These are phyloP conservation scores for Globisporangium parvum DNA, from an alignment of 352 stramenopile species.

Conservation along the genomic window DNA sequence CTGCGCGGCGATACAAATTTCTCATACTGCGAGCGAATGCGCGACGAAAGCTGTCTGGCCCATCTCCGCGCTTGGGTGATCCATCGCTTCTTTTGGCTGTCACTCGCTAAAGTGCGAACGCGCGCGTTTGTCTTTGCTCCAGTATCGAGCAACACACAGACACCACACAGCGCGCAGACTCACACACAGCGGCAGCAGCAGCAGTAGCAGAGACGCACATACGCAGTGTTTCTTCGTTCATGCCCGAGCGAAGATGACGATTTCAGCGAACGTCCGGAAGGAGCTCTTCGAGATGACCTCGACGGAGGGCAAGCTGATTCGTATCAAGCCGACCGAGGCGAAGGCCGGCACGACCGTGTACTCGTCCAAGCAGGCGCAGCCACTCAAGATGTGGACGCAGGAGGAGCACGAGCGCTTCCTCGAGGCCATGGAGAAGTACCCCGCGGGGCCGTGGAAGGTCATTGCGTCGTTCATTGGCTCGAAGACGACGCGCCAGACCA, in stretches of 20 bases:
- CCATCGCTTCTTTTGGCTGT: too few species aligned
- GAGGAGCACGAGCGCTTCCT: conserved; percentile 86
- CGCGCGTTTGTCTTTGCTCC: too few species aligned
- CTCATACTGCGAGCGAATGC: too few species aligned
- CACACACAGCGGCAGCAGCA: too few species aligned
- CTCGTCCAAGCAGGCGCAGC: conserved; percentile 78
- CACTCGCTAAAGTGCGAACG: too few species aligned
- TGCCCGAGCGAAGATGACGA: conserved; percentile 56
- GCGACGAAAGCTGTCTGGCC: too few species aligned
- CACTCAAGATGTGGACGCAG: conserved; percentile 82
- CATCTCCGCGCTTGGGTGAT: too few species aligned
- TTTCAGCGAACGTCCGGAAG: conserved; percentile 81
- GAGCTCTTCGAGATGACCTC: conserved; percentile 82
- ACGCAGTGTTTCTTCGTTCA: conserved; percentile 14
- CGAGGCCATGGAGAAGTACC: conserved; percentile 84
- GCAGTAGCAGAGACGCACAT: too few species aligned
- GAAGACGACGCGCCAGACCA: conserved; percentile 92
- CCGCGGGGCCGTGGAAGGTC: conserved; percentile 72
- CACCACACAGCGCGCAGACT: too few species aligned
- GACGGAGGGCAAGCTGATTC: conserved; percentile 74
- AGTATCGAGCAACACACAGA: too few species aligned
- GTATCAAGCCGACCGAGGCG: conserved; percentile 78
- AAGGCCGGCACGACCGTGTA: conserved; percentile 83
- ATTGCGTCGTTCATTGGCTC: conserved; percentile 79
- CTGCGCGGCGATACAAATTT: too few species aligned